phyloP scores from a whole-genome alignment of 2,329 filamentous ascomycete genomes.

The Aspergillus glaucus region DNA sequence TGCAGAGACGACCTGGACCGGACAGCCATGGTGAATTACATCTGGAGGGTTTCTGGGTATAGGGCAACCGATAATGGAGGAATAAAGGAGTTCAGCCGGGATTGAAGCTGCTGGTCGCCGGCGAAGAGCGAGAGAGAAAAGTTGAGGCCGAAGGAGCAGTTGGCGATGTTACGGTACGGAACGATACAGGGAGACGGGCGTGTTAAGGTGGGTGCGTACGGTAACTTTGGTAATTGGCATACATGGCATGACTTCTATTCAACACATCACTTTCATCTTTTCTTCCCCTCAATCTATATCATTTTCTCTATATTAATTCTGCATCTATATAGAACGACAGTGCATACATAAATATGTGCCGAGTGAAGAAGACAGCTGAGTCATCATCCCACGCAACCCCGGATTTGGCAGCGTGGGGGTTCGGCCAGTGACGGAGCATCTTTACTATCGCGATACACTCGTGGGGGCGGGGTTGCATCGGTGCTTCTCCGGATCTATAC shows the following conservation, averaged over 20 bases:
- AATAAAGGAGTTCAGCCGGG: background rate
- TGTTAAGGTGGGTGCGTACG: background rate
- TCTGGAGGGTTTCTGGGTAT: background rate
- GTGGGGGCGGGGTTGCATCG: background rate
- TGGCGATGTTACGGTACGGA: background rate
- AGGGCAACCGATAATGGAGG: no score
- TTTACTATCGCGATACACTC: no score
- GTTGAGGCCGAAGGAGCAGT: background rate
- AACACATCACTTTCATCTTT: background rate
- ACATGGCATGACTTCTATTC: background rate
- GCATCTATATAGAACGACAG: background rate
- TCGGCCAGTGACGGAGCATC: background rate
- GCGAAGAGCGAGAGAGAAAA: background rate
- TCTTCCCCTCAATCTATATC: background rate
- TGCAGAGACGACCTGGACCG: conserved; percentile 29
- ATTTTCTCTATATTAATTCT: background rate
- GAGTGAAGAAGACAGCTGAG: background rate
- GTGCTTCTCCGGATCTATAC: background rate
- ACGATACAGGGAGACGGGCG: background rate
- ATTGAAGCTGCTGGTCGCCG: background rate
- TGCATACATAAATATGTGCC: no score
- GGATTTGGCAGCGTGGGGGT: background rate
- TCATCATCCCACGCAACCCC: background rate
- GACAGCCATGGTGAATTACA: conserved; percentile 22
- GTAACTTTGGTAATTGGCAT: background rate